Conservation (phyloP, 2,329 filamentous ascomycete genomes). For the Coniochaeta ligniaria region DNA sequence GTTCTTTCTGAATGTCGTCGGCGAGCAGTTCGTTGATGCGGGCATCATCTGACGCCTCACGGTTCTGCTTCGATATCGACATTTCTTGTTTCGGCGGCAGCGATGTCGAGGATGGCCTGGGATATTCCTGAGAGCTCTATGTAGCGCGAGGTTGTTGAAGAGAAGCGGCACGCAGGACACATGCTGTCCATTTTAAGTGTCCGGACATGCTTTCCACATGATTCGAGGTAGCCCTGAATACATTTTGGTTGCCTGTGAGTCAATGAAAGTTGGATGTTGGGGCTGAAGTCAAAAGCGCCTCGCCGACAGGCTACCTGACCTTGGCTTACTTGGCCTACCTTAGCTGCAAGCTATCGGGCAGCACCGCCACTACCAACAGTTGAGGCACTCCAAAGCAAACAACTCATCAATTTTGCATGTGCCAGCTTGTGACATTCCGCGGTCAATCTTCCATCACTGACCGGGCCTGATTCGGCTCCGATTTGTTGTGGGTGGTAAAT, state of each 20-base stretch:
- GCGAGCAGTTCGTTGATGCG: neutral
- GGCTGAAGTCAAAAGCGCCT: neutral
- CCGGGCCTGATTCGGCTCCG: neutral
- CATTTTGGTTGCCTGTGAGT: neutral
- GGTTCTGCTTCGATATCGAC: neutral
- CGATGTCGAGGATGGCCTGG: neutral
- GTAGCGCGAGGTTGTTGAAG: neutral
- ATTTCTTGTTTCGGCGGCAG: neutral
- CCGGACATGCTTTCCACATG: neutral
- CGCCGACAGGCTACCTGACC: neutral
- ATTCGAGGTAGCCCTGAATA: neutral
- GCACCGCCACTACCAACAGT: neutral
- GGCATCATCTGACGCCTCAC: slow-evolving; percentile 16
- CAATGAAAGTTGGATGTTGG: neutral
- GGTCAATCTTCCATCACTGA: neutral
- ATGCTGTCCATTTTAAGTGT: neutral
- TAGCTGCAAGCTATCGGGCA: neutral
- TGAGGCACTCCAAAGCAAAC: neutral
- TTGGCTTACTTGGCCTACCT: no score
- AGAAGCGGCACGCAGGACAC: neutral
- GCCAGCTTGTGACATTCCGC: neutral
- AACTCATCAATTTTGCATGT: neutral
- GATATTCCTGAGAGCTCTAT: neutral
- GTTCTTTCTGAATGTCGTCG: neutral
- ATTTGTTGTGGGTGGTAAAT: neutral